Evolutionary conservation across 1,284 basidiomycete species (phyloP), one percentile per base, ranked within the genome.

Genomic region (Ustilago tritici): DNA sequence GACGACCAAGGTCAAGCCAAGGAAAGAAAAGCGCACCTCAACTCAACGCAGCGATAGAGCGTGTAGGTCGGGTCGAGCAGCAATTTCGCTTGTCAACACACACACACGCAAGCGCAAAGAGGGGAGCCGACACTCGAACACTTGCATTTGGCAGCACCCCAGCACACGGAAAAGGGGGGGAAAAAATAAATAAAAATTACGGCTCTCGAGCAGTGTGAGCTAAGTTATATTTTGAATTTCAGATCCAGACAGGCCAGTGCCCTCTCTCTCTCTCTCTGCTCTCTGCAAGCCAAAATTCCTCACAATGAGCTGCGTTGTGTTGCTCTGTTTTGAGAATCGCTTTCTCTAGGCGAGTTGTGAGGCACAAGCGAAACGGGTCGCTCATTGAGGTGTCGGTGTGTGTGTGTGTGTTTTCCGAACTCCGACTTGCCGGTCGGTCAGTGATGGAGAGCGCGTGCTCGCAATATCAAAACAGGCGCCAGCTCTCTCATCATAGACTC

Each of bases 41-140:
- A 31, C 38, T 34, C 34, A 36, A 32, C 9, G 40, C 12, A 41
- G 40, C 14, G 43, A 46, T 46, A 46, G 40, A 41, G 40, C n/a
- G 43, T 19, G 43, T 19, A 19, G n/a, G 6, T n/a, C 5, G 49
- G 49, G 49, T 23, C n/a, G 28, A 17, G 28, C 28, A 50, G 49
- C 49, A 32, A 50, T 50, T 28, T 32, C 49, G 6, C 3, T 50
- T 50, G 19, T 50, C 14, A 7, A 43, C 14, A 49, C n/a, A 17
- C 46, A 49, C 46, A 49, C 46, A 23, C 23, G 46, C 46, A 49
- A 23, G 46, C 46, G 46, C 46, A 49, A 23, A 23, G 8, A 49
- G 14, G 19, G 2, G 38, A 40, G 38, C 38, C 38, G 38, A 40
- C 38, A 17, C 38, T 28, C 2, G 3, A 28, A 28, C 19, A 23